Evolutionary conservation across 2,329 filamentous ascomycete genomes (phyloP).

Genomic region (Aspergillus transmontanensis): DNA sequence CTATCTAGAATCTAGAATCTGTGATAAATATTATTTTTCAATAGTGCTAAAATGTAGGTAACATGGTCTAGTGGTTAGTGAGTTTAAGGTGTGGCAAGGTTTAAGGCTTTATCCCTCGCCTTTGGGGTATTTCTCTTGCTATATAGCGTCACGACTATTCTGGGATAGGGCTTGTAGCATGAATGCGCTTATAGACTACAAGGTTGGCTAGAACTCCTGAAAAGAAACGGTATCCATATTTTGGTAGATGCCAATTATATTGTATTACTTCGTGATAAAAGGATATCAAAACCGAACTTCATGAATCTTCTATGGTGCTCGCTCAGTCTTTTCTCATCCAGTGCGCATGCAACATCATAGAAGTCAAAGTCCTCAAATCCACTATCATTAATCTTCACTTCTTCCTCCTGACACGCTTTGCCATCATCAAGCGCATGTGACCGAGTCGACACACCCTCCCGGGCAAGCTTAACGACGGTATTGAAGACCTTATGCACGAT

Average conservation of each 20-base stretch:
- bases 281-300: neutral
- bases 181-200: neutral
- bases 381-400: too few species aligned
- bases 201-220: neutral
- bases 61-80: too few species aligned
- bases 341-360: neutral
- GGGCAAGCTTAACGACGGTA: neutral
- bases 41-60: too few species aligned
- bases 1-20: too few species aligned
- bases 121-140: neutral
- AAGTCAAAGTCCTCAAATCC: neutral
- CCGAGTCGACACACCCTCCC: neutral
- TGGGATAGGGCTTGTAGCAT: neutral
- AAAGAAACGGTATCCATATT: neutral
- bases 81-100: too few species aligned
- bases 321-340: neutral
- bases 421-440: neutral
- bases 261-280: neutral
- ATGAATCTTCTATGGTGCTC: neutral
- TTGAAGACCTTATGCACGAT: neutral
- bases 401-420: neutral
- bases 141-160: neutral
- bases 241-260: neutral
- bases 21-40: too few species aligned
- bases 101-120: too few species aligned